Evolutionary conservation across 495 filamentous ascomycete species (phyloP), one percentile per base, ranked within the genome.

Genomic region (Jackrogersella minutella): DNA sequence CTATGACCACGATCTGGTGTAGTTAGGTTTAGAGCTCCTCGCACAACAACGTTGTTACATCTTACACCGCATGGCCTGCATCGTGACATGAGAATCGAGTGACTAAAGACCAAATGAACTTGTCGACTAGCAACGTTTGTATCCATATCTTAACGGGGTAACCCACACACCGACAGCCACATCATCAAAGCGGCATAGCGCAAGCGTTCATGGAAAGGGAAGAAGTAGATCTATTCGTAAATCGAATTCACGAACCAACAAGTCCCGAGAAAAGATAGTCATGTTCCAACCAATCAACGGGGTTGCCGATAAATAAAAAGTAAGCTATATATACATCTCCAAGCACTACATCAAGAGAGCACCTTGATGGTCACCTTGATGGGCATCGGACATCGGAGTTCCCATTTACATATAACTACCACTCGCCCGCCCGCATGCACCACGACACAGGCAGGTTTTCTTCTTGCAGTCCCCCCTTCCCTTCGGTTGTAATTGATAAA

Each of bases 361-460:
- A 60, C 36, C 37, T 16, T 28, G 39, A 62, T 37, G 30, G 58
- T 46, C 49, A 62, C 58, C 58, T 62, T 62, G 58, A 62, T 62
- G 58, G 58, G 44, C 49, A 54, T 16, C 40, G 30, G 33, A 30
- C 16, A 33, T 51, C 17, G 46, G 44, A 28, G 22, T 9, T 41
- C 37, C 11, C 19, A 30, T 54, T 62, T 46, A 2, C 22, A 62
- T 62, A 62, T 34, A 52, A 28, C 31, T 54, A 37, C 50, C 54
- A n/a, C n/a, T n/a, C n/a, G n/a, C n/a, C 36, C 16, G 17, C 30
- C 49, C 40, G 19, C 50, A 30, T 47, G 21, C 39, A 24, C 33
- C 39, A 40, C 19, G 31, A 22, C 40, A 37, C 11, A 10, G 39
- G 13, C 36, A 26, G 24, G 28, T 26, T n/a, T 22, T 37, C 13